Conservation (phyloP, 2,329 filamentous ascomycete genomes). For the Ceratocystis diversiconidia region DNA sequence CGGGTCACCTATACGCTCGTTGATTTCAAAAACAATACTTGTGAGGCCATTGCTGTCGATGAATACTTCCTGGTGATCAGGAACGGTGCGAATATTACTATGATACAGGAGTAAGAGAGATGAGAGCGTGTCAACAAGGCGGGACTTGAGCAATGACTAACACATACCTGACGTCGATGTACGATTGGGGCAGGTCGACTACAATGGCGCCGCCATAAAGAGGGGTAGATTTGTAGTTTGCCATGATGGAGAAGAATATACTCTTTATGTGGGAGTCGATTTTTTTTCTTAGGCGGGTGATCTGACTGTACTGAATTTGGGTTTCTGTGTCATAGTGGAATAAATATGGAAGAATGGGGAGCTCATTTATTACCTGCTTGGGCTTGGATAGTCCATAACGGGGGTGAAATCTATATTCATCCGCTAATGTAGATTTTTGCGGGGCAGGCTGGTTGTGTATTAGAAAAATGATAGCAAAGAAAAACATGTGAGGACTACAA, state of each 20-base stretch:
- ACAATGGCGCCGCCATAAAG: conserved; percentile 62
- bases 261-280: background rate
- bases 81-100: conserved; percentile 60
- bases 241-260: conserved; percentile 27
- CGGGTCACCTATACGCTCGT: conserved; percentile 55
- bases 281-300: background rate
- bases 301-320: too few species aligned
- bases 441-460: too few species aligned
- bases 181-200: conserved; percentile 51
- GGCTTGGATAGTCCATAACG: too few species aligned
- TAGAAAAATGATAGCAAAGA: too few species aligned
- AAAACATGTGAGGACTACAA: too few species aligned
- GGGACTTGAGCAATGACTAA: background rate
- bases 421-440: too few species aligned
- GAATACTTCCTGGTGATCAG: conserved; percentile 84
- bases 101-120: conserved; percentile 1
- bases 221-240: conserved; percentile 41
- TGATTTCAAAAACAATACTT: conserved; percentile 80
- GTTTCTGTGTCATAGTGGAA: too few species aligned
- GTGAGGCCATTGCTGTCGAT: conserved; percentile 73
- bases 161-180: conserved; percentile 57
- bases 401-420: too few species aligned
- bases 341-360: too few species aligned
- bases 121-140: background rate
- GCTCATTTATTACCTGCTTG: too few species aligned